Base-by-base conservation (phyloP, 176 grass and related monocot species). In the Bothriochloa decipiens region DNA sequence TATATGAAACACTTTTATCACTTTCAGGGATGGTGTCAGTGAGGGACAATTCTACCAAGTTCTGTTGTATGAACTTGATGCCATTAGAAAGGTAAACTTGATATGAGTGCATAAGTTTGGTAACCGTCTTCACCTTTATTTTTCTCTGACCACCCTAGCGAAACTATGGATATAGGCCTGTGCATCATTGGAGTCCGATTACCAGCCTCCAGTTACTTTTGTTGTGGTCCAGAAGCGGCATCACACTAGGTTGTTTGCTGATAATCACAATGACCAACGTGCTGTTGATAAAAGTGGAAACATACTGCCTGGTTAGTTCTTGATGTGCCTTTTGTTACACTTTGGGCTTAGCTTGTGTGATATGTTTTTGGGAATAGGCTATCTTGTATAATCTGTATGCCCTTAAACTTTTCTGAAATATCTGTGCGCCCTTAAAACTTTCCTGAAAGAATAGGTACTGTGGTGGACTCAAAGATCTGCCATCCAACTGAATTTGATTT, bases 141-240 rank as follows among this genome's bases (percentile, higher is more conserved):
- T 68, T 77, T 69, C 32, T 76, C 45, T 86, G 14, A 87, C 60
- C 5, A 1, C 3, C 22, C 46, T 83, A 84, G n/a, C 17, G 86
- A 36, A 68, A 83, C 50, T 67, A 28, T 67, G 23, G 28, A 66
- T 70, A 66, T 76, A 98, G 95, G 95, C 92, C 41, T 94, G 92
- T 85, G 78, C 49, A 4, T 92, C 92, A 32, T 0, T 97, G 6
- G 0, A 89, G 79, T 47, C 42, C 0, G 70, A 1, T 1, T 94
- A 94, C 42, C 77, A 52, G 7, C 92, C 92, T 32, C 58, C 1
- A 16, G 81, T 94, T 15, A 97, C 95, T 28, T 97, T 94, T 85
- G 88, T 97, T 17, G 86, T 97, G 7, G 95, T 97, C 17, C 95
- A 97, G 47, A 97, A 97, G 43, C 86, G 95, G 46, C 95, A 97